Conservation (phyloP, 2,329 filamentous ascomycete genomes). For the Aspergillus vadensis region DNA sequence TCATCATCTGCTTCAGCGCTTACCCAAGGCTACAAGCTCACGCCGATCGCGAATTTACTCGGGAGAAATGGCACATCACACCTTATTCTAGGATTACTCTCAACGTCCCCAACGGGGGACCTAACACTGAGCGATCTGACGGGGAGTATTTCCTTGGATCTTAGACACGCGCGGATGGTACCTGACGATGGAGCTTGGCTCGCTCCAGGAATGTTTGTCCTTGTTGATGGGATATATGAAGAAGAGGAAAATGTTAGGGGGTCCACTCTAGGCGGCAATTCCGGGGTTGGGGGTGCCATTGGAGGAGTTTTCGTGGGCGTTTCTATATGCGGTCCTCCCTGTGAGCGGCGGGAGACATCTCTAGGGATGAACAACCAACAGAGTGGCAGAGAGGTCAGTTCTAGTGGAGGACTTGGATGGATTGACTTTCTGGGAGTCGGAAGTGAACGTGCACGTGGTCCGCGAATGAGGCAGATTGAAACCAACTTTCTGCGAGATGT, state of each 20-base stretch:
- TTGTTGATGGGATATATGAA: constrained; percentile 95
- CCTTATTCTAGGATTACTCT: constrained; percentile 81
- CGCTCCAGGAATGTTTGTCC: constrained; percentile 90
- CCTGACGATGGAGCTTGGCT: constrained; percentile 90
- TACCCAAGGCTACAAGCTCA: constrained; percentile 79
- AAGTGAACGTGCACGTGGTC: constrained; percentile 79
- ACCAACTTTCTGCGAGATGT: constrained; percentile 60
- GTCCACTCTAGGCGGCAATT: constrained; percentile 71
- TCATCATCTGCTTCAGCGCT: constrained; percentile 59
- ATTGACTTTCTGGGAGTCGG: constrained; percentile 93
- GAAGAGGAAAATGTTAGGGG: constrained; percentile 74
- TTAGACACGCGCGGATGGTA: constrained; percentile 77
- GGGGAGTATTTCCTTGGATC: constrained; percentile 81
- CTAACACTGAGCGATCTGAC: constrained; percentile 84
- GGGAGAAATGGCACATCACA: constrained; percentile 83
- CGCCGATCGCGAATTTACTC: constrained; percentile 73
- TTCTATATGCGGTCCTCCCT: constrained; percentile 87
- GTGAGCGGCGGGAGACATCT: constrained; percentile 78
- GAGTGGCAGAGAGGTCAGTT: constrained; percentile 38
- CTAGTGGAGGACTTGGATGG: constrained; percentile 89
- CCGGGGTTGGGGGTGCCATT: constrained; percentile 84
- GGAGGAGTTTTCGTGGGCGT: constrained; percentile 91
- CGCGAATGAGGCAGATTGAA: constrained; percentile 81
- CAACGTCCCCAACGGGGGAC: constrained; percentile 76
- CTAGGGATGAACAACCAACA: constrained; percentile 66